phyloP scores from a whole-genome alignment of 768 basidiomycete species.

The Dentipellis fragilis region DNA sequence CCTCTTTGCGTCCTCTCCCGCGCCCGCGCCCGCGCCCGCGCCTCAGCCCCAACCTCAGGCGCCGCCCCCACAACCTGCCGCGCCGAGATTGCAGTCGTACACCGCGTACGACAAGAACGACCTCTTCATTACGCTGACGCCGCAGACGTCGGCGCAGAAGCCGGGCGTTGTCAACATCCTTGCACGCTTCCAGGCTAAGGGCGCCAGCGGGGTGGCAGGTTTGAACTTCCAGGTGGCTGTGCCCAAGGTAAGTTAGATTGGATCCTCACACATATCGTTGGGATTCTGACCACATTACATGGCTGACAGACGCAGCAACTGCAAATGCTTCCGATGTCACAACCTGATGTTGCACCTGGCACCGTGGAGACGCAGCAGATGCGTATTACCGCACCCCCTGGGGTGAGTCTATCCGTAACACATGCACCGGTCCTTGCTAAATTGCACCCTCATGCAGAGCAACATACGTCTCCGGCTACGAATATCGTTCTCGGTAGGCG shows the following conservation, averaged over 20 bases:
- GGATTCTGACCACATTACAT: background rate
- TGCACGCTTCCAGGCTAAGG: slow-evolving; percentile 73
- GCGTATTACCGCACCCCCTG: slow-evolving; percentile 80
- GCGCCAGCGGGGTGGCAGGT: slow-evolving; percentile 39
- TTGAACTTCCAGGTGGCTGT: slow-evolving; percentile 97
- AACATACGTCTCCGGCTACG: slow-evolving; percentile 78
- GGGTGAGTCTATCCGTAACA: slow-evolving; percentile 42
- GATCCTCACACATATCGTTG: background rate
- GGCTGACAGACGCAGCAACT: slow-evolving; percentile 79
- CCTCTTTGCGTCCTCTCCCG: slow-evolving; percentile 15
- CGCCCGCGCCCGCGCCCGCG: slow-evolving; percentile 12
- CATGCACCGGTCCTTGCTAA: background rate
- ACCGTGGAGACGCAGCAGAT: slow-evolving; percentile 89
- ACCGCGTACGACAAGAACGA: slow-evolving; percentile 89
- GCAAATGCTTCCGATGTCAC: slow-evolving; percentile 97
- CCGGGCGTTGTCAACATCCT: slow-evolving; percentile 89
- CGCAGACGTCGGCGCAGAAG: slow-evolving; percentile 67
- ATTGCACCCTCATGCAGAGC: slow-evolving; percentile 37
- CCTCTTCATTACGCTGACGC: slow-evolving; percentile 81
- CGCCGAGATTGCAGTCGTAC: slow-evolving; percentile 58
- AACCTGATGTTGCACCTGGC: slow-evolving; percentile 66
- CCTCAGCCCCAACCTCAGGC: slow-evolving; percentile 4
- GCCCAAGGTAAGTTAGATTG: slow-evolving; percentile 56
- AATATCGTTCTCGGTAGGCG: slow-evolving; percentile 64
- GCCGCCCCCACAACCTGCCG: slow-evolving; percentile 26